phyloP scores from a whole-genome alignment of 805 yeast species.

The Candida yuanshanica region DNA sequence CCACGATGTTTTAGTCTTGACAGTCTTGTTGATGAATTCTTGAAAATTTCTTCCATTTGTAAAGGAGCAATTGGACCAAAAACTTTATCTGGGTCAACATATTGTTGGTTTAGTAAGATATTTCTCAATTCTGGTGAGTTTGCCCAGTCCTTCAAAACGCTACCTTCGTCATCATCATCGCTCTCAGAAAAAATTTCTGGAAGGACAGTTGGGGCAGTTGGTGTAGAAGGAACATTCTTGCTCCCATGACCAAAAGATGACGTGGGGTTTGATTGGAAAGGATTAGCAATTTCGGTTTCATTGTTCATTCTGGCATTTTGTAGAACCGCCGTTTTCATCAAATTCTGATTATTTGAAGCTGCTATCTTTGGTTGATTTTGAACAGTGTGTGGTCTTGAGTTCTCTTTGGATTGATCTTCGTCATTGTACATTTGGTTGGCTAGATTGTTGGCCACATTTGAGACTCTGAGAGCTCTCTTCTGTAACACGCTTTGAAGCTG shows the following conservation, averaged over 20 bases:
- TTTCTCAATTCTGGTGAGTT: constrained; percentile 48
- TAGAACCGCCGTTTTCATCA: constrained; percentile 29
- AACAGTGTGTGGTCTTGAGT: constrained; percentile 4
- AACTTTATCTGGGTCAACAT: constrained; percentile 57
- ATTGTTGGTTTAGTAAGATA: constrained; percentile 40
- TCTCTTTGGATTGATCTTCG: constrained; percentile 1
- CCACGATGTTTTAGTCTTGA: constrained; percentile 50
- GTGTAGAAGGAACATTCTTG: constrained; percentile 15
- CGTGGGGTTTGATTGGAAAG: constrained; percentile 8
- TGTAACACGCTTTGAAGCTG: constrained; percentile 16
- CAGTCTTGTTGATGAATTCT: constrained; percentile 31
- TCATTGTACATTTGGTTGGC: constrained; percentile 3
- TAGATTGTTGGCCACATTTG: constrained; percentile 5
- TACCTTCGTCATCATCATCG: constrained; percentile 47
- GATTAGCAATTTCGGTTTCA: constrained; percentile 9
- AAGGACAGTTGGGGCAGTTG: constrained; percentile 21
- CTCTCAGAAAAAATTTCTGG: constrained; percentile 48
- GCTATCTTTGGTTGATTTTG: constrained; percentile 10
- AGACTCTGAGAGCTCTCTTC: constrained; percentile 23
- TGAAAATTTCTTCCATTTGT: constrained; percentile 65
- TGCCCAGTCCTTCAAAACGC: constrained; percentile 55
- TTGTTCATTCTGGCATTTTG: constrained; percentile 27
- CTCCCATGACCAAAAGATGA: not conserved
- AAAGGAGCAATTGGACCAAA: constrained; percentile 74
- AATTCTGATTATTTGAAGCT: constrained; percentile 16